A percentile compares a stretch with the other conserved stretches of the same genome.
Evolutionary conservation across 108 stramenopile species (phyloP).

Genomic region (Pseudonitzschia pungens): DNA sequence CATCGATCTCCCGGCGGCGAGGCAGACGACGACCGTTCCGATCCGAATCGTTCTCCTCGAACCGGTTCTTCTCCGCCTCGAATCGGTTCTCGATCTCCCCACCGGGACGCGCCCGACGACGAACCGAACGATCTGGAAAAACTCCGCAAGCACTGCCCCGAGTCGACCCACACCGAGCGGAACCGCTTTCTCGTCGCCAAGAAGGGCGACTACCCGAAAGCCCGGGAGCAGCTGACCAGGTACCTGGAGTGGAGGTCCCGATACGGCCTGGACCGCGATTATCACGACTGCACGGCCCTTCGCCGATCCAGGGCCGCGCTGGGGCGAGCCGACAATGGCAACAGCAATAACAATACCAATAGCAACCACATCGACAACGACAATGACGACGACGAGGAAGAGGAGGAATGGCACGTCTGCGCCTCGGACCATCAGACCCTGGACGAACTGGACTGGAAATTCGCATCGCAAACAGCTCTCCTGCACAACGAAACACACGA

Average conservation of each 20-base stretch:
- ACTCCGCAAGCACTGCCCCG: slow-evolving; percentile 19
- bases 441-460: slow-evolving; percentile 30
- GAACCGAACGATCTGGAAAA: neutral
- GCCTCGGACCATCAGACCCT: neutral
- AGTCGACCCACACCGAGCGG: slow-evolving; percentile 25
- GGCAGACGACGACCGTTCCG: neutral
- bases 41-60: no score
- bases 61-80: no score
- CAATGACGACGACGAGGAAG: neutral
- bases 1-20: neutral
- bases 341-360: neutral
- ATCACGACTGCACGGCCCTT: neutral
- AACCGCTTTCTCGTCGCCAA: slow-evolving; percentile 25
- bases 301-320: no score
- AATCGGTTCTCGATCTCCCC: no score
- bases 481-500: slow-evolving; percentile 1
- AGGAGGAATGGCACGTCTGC: neutral
- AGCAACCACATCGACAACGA: neutral
- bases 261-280: slow-evolving; percentile 14
- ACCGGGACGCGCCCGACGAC: neutral
- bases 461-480: slow-evolving; percentile 16
- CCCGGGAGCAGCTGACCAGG: slow-evolving; percentile 7
- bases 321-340: neutral
- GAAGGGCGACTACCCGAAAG: slow-evolving; percentile 1
- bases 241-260: slow-evolving; percentile 31